These are phyloP conservation scores for Leptographium galeiforme DNA, from an alignment of 2,329 filamentous ascomycete species.

Conservation along the genomic window DNA sequence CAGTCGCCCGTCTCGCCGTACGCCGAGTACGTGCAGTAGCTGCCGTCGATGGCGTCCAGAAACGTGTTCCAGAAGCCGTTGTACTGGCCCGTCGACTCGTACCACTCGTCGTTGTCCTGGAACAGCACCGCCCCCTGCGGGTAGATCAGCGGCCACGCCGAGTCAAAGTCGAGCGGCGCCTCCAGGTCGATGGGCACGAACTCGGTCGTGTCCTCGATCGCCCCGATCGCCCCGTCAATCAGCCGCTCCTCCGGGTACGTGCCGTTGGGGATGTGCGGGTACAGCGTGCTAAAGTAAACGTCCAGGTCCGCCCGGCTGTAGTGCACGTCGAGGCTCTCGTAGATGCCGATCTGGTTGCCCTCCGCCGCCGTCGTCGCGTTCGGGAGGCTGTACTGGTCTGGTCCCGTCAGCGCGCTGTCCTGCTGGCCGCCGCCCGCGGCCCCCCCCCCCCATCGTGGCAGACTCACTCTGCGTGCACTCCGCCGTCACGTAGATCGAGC, in stretches of 20 bases:
- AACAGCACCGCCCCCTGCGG: slow-evolving; percentile 25
- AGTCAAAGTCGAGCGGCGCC: slow-evolving; percentile 23
- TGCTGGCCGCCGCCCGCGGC: too few relatives aligned
- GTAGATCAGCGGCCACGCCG: slow-evolving; percentile 24
- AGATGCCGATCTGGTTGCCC: slow-evolving; percentile 13
- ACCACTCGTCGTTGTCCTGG: slow-evolving; percentile 28
- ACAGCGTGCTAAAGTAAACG: slow-evolving; percentile 11
- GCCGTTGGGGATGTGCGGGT: slow-evolving; percentile 17
- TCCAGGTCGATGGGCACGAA: slow-evolving; percentile 17
- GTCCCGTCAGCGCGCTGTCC: neutral
- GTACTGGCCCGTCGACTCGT: slow-evolving; percentile 14
- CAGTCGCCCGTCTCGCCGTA: slow-evolving; percentile 31
- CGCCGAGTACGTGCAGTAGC: slow-evolving; percentile 32
- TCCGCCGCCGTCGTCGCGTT: slow-evolving; percentile 3
- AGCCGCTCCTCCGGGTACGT: slow-evolving; percentile 18
- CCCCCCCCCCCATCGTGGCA: neutral
- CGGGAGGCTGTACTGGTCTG: slow-evolving; percentile 12
- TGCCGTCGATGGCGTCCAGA: slow-evolving; percentile 32
- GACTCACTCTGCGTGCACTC: slow-evolving; percentile 7
- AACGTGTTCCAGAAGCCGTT: slow-evolving; percentile 17
- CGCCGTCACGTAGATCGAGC: slow-evolving; percentile 5
- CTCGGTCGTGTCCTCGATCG: slow-evolving; percentile 6
- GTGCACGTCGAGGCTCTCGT: slow-evolving; percentile 12
- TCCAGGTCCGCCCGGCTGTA: slow-evolving; percentile 12
- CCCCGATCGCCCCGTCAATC: slow-evolving; percentile 19